Evolutionary conservation across 495 filamentous ascomycete species (phyloP), one percentile per base, ranked within the genome.

Genomic region (Diplogelasinospora grovesii): DNA sequence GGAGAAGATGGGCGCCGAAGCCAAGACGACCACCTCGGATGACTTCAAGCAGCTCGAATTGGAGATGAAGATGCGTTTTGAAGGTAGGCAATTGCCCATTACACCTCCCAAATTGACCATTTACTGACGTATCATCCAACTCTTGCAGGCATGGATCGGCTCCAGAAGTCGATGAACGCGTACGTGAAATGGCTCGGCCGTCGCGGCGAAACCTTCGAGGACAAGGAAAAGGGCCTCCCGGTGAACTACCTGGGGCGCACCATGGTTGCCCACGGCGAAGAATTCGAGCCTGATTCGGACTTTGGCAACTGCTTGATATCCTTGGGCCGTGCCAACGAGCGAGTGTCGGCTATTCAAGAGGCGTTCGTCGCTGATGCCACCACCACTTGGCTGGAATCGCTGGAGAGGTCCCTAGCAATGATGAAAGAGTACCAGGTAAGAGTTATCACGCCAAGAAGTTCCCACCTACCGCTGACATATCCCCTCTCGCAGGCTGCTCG

Each of bases 361-460:
- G 75, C 68, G 4, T 96, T 92, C 46, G 79, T 86, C 44, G 69
- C 74, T 19, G 78, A 90, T 53, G 86, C 89, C 43, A 95, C 82
- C 22, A 74, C 79, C 34, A 85, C 78, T 60, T 96, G 92, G 92
- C 75, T 95, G 43, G 90, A 97, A 62, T 86, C 85, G 8, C 63
- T 95, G 34, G 92, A 97, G 57, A 71, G 90, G 46, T 92, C 85
- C 8, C 63, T 95, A 41, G 83, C 86, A 21, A 89, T 94, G 74
- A 87, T 97, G 86, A 97, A 95, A 59, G 93, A 98, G 53, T 96
- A 96, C 46, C 89, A 95, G 77, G 86, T 56, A 28, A 34, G n/a
- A n/a, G 66, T 41, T 19, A 2, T 13, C 7, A 14, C 13, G 14
- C n/a, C n/a, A n/a, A n/a, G n/a, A 29, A 29, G n/a, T 18, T 30